These are phyloP conservation scores for Musa balbisiana DNA, from an alignment of 202 grass and related monocot species.

Conservation along the genomic window DNA sequence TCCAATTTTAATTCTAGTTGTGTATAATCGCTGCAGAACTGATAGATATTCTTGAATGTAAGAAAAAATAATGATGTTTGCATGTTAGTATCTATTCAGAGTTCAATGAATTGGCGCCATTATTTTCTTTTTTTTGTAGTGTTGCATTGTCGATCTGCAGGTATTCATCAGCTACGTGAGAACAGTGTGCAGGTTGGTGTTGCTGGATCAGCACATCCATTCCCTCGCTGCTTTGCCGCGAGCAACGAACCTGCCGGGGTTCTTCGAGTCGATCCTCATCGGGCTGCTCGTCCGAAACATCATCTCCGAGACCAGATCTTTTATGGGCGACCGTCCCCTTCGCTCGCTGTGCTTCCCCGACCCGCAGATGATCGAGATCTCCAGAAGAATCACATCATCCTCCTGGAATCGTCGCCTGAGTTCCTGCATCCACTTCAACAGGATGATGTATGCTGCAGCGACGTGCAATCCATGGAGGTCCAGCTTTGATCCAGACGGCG, in stretches of 20 bases:
- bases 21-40: no score
- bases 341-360: conserved; percentile 71
- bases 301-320: conserved; percentile 49
- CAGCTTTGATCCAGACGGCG: conserved; percentile 59
- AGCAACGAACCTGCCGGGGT: conserved; percentile 52
- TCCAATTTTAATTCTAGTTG: neutral
- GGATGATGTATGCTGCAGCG: conserved; percentile 54
- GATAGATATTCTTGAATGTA: no score
- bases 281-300: conserved; percentile 55
- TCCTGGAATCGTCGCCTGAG: conserved; percentile 25
- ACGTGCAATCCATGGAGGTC: conserved; percentile 73
- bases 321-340: conserved; percentile 56
- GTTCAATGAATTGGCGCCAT: no score
- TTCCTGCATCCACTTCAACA: conserved; percentile 66
- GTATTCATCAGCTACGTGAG: no score
- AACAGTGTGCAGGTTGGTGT: no score
- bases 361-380: conserved; percentile 69
- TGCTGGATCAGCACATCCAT: conserved; percentile 34
- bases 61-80: no score
- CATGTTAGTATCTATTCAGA: no score
- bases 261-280: conserved; percentile 53
- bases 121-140: no score
- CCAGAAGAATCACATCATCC: conserved; percentile 26
- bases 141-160: no score
- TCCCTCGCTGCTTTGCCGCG: conserved; percentile 48